Evolutionary conservation across 108 stramenopile species (phyloP).

Genomic region (Cyclotella baltica): DNA sequence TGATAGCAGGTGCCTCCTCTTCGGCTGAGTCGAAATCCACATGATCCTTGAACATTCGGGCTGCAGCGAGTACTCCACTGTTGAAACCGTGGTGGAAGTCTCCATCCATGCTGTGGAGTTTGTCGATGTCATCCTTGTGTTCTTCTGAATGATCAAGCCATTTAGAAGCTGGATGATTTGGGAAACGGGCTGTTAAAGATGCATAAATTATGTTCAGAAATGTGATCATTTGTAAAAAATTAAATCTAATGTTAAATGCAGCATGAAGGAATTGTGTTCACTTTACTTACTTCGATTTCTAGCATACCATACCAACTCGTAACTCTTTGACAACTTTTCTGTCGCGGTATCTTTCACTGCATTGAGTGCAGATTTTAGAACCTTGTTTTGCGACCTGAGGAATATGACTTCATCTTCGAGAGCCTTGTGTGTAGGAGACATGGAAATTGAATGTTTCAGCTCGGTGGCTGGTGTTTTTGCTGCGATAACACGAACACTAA

Average conservation of each 20-base stretch:
- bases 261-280: neutral
- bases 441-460: constrained; percentile 16
- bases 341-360: constrained; percentile 47
- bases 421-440: constrained; percentile 23
- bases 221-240: neutral
- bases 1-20: neutral
- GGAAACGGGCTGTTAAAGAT: constrained; percentile 44
- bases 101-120: constrained; percentile 45
- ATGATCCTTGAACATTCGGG: constrained; percentile 55
- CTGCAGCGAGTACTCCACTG: constrained; percentile 56
- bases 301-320: constrained; percentile 60
- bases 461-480: constrained; percentile 25
- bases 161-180: constrained; percentile 48
- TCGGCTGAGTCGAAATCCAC: neutral
- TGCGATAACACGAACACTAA: neutral
- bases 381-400: constrained; percentile 50
- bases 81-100: constrained; percentile 61
- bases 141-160: constrained; percentile 50
- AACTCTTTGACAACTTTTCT: constrained; percentile 29
- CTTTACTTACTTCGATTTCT: constrained; percentile 50
- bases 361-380: constrained; percentile 43
- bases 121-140: constrained; percentile 48
- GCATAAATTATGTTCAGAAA: neutral
- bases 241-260: neutral
- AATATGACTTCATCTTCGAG: constrained; percentile 53